Conservation (phyloP, 1,284 basidiomycete genomes). For the Puccinia sorghi region DNA sequence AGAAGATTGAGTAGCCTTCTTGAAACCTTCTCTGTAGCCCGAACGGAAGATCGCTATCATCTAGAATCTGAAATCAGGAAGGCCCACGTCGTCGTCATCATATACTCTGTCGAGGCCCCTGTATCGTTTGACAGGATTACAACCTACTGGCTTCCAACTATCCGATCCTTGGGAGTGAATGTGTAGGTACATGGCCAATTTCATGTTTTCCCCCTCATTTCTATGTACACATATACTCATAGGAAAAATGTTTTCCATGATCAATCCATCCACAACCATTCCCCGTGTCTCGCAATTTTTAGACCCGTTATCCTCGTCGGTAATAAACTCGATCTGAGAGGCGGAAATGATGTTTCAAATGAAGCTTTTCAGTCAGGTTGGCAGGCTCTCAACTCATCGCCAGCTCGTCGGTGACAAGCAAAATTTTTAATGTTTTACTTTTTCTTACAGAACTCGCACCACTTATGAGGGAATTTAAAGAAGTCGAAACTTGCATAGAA, state of each 20-base stretch:
- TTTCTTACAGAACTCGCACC: slow-evolving; percentile 70
- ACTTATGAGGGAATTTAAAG: slow-evolving; percentile 97
- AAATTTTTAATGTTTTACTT: neutral
- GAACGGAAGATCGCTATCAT: slow-evolving; percentile 76
- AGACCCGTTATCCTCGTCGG: slow-evolving; percentile 96
- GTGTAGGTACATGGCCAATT: slow-evolving; percentile 61
- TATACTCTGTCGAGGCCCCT: slow-evolving; percentile 93
- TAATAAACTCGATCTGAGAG: slow-evolving; percentile 95
- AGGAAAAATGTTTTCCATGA: neutral
- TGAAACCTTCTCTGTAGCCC: slow-evolving; percentile 62
- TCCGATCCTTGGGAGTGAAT: slow-evolving; percentile 91
- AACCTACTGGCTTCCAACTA: slow-evolving; percentile 98
- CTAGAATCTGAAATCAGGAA: slow-evolving; percentile 92
- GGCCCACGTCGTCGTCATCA: slow-evolving; percentile 95
- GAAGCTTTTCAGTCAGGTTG: slow-evolving; percentile 80
- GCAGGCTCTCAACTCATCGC: slow-evolving; percentile 2
- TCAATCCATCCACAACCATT: neutral
- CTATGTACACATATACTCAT: neutral
- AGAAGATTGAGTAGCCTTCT: neutral
- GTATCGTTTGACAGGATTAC: slow-evolving; percentile 95
- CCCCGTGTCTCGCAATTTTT: slow-evolving; percentile 60
- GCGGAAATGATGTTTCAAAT: slow-evolving; percentile 82
- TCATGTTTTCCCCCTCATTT: slow-evolving; percentile 5
- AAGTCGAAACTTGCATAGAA: slow-evolving; percentile 97
- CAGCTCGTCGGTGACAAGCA: no score